phyloP scores from a whole-genome alignment of 371 early-diverging fungal genomes.

The Mortierella sp. region DNA sequence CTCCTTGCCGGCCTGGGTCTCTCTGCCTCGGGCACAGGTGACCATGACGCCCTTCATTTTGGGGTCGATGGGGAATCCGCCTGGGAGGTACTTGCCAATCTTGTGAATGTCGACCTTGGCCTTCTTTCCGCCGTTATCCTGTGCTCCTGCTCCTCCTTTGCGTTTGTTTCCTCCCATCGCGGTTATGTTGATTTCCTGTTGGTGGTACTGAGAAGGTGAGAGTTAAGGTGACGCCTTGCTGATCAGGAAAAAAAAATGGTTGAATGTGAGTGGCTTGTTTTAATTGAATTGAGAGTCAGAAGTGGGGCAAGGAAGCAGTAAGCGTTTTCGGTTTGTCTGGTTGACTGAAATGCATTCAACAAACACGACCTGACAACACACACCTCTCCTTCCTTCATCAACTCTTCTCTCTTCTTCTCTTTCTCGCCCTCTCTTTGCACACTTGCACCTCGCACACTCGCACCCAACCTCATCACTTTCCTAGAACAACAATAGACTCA shows the following conservation, averaged over 20 bases:
- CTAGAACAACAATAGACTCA: not conserved
- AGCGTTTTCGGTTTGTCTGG: too few species aligned
- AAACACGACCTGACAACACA: not conserved
- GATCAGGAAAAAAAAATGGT: too few species aligned
- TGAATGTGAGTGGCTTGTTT: too few species aligned
- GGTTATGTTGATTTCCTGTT: not conserved
- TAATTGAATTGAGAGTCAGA: too few species aligned
- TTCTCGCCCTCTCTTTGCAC: not conserved
- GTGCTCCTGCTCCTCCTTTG: slow-evolving; percentile 39
- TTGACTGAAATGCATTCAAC: not conserved
- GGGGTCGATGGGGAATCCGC: slow-evolving; percentile 66
- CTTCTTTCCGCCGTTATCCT: slow-evolving; percentile 59
- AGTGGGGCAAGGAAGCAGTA: too few species aligned
- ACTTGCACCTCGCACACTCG: not conserved
- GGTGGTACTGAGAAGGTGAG: not conserved
- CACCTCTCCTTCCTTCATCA: not conserved
- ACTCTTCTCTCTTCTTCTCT: not conserved
- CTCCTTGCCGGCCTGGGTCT: slow-evolving; percentile 69
- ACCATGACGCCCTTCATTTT: slow-evolving; percentile 76
- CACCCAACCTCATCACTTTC: not conserved
- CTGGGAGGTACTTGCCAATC: slow-evolving; percentile 49
- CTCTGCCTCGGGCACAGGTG: slow-evolving; percentile 72
- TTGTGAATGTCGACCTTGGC: slow-evolving; percentile 51
- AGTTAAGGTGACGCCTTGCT: not conserved
- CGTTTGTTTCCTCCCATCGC: slow-evolving; percentile 46